A percentile compares a stretch with the other conserved stretches of the same genome.
These are phyloP conservation scores for Tetracladium marchalianum DNA, from an alignment of 495 filamentous ascomycete genomes.

Conservation along the genomic window DNA sequence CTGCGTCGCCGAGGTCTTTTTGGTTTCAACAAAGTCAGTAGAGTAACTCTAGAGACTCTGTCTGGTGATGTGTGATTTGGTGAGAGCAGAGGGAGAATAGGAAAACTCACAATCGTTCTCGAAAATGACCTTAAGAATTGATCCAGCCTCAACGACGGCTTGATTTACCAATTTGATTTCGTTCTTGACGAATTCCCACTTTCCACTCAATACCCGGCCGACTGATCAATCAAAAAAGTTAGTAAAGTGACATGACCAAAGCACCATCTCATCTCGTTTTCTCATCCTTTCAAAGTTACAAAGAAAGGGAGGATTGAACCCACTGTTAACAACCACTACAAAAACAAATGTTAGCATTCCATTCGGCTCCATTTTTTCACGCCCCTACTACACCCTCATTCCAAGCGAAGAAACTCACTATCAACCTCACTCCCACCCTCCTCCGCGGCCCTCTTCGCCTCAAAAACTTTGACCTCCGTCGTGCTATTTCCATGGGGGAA, in stretches of 20 bases:
- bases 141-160: constrained; percentile 29
- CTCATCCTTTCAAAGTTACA: no score
- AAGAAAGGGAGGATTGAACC: neutral
- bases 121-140: constrained; percentile 48
- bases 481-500: constrained; percentile 51
- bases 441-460: constrained; percentile 36
- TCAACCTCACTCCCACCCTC: constrained; percentile 44
- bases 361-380: no score
- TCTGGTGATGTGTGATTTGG: neutral
- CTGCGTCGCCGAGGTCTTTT: constrained; percentile 27
- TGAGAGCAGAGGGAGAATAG: neutral
- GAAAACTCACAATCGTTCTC: constrained; percentile 37
- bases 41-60: no score
- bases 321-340: constrained; percentile 44
- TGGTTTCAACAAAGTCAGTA: no score
- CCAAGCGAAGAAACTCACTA: constrained; percentile 6
- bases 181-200: constrained; percentile 42
- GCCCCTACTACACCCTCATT: no score
- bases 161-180: constrained; percentile 41
- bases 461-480: constrained; percentile 39
- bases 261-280: neutral
- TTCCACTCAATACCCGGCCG: constrained; percentile 36
- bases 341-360: no score
- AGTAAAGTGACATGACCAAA: neutral
- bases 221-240: neutral